Evolutionary conservation across 1,284 basidiomycete genomes (phyloP).

Genomic region (Tilletia setariae): DNA sequence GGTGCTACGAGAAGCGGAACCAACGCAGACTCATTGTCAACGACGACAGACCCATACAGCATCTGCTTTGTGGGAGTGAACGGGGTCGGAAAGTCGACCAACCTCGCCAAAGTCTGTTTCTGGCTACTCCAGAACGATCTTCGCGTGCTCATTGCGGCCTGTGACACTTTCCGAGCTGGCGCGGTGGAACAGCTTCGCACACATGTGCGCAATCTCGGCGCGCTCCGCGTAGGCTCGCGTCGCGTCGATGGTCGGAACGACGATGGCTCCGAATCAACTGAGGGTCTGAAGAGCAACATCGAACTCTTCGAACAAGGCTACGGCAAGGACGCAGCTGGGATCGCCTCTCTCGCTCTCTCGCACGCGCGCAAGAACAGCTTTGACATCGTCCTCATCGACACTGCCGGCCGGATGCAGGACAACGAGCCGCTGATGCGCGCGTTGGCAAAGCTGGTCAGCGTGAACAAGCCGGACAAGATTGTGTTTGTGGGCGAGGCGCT

Average conservation of each 20-base stretch:
- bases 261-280: constrained; percentile 23
- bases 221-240: constrained; percentile 60
- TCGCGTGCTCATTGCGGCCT: constrained; percentile 92
- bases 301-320: constrained; percentile 96
- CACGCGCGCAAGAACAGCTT: constrained; percentile 45
- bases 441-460: constrained; percentile 49
- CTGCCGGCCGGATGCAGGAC: constrained; percentile 54
- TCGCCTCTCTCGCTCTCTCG: constrained; percentile 85
- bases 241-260: constrained; percentile 22
- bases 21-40: constrained; percentile 63
- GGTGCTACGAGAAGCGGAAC: constrained; percentile 17
- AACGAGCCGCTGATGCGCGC: constrained; percentile 54
- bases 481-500: constrained; percentile 54
- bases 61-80: constrained; percentile 99
- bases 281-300: constrained; percentile 67
- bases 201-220: constrained; percentile 89
- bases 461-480: constrained; percentile 53
- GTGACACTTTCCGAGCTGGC: constrained; percentile 96
- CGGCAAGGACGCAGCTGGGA: constrained; percentile 95
- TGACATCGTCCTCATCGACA: constrained; percentile 53
- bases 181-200: constrained; percentile 97
- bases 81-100: constrained; percentile 98
- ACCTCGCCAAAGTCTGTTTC: constrained; percentile 96
- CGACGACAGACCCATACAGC: constrained; percentile 72
- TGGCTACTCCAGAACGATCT: constrained; percentile 96